Evolutionary conservation across 805 yeast genomes (phyloP), one percentile per base, ranked within the genome.

Genomic region (Nakazawaea ambrosiae): DNA sequence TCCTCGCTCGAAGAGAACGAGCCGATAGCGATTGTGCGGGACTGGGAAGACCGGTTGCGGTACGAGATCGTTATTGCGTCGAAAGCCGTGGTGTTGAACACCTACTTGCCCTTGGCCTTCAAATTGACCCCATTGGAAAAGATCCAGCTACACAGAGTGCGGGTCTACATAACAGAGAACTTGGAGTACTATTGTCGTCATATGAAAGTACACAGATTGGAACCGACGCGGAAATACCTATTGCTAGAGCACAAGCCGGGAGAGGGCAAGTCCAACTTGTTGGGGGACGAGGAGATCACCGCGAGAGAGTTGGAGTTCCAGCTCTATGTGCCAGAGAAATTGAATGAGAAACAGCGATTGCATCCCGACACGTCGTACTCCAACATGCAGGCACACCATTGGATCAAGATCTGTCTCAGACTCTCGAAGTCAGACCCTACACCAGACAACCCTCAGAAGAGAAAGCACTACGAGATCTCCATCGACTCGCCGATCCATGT

Each of bases 401-500:
- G 98, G 97, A 78, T 92, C 50, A 92, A 92, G 60, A 72, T 92
- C 12, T 82, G 95, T 45, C 61, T 92, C 36, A 64, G 97, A 36
- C 65, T 92, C 27, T 84, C 95, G 4, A 75, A 72, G 46, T 53
- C 68, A n/a, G 78, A 82, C 31, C 73, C 78, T 2, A 65, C 68
- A 2, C 60, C 63, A 31, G 62, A 55, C 18, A 55, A 59, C 27
- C 59, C 61, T 2, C 35, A 43, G 5, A 85, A 85, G 53, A 66
- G 95, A 32, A 92, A 89, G 54, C 97, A 88, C 54, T 92, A 83
- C 54, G 99, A 92, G 61, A 84, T 92, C 31, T 79, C 87, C 41
- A 90, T 92, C 40, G 99, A 92, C 58, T 85, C 96, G 2, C 98
- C 98, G 3, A 78, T 92, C 42, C 94, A 84, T 50, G 67, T 92